A percentile compares a stretch with the other conserved stretches of the same genome.
These are phyloP conservation scores for Amyloporia xantha DNA, from an alignment of 768 basidiomycete genomes.

Conservation along the genomic window DNA sequence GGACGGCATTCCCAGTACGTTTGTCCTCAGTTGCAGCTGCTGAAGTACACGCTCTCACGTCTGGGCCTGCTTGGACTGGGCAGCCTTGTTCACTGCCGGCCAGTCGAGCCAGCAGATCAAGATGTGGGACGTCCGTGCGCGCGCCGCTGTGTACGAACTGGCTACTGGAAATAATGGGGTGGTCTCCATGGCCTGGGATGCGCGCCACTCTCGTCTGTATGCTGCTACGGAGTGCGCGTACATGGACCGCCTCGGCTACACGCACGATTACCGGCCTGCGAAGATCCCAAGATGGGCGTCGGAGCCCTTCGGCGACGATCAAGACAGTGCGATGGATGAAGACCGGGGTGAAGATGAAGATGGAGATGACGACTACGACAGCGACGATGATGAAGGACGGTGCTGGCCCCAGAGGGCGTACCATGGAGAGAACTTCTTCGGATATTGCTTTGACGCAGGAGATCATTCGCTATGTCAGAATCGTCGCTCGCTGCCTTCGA, in stretches of 20 bases:
- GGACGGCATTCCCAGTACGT: conserved; percentile 32
- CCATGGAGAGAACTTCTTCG: conserved; percentile 24
- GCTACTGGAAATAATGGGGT: conserved; percentile 39
- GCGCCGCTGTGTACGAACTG: conserved; percentile 31
- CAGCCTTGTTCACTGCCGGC: conserved; percentile 26
- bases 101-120: conserved; percentile 26
- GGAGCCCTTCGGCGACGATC: too few species aligned
- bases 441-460: conserved; percentile 31
- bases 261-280: conserved; percentile 18
- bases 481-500: background rate
- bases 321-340: too few species aligned
- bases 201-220: conserved; percentile 22
- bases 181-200: conserved; percentile 27
- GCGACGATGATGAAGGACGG: conserved; percentile 4
- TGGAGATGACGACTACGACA: too few species aligned
- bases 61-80: conserved; percentile 9
- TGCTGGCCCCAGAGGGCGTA: conserved; percentile 26
- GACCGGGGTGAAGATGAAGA: conserved; percentile 3
- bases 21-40: background rate
- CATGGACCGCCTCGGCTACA: conserved; percentile 20
- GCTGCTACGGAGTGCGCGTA: conserved; percentile 29
- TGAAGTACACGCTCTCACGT: background rate
- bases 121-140: conserved; percentile 36
- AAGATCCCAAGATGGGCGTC: conserved; percentile 10
- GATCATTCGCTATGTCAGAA: conserved; percentile 28